Percentiles rank a stretch among this genome's conserved stretches.
Evolutionary conservation across 139 green algal genomes (phyloP).

Genomic region (Closterium sp.): DNA sequence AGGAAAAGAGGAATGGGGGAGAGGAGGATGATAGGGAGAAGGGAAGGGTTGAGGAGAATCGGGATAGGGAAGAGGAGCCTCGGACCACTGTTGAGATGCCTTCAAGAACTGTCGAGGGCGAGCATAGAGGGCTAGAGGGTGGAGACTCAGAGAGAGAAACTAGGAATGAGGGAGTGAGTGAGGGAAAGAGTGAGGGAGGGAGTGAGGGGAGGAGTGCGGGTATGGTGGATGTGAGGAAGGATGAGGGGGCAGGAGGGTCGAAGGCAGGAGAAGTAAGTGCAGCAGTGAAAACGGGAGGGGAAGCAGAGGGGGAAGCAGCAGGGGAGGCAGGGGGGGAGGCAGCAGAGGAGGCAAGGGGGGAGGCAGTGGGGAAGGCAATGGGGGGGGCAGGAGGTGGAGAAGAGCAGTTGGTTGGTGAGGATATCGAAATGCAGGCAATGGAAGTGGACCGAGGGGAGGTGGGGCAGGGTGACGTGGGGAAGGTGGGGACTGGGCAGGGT

Average conservation of each 20-base stretch:
- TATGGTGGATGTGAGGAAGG: not conserved
- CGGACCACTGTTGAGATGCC: too few relatives aligned
- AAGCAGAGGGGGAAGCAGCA: too few relatives aligned
- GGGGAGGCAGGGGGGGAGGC: too few relatives aligned
- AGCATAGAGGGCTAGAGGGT: not conserved
- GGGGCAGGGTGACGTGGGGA: not conserved
- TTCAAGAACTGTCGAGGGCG: not conserved
- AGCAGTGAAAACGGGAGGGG: too few relatives aligned
- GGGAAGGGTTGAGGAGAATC: too few relatives aligned
- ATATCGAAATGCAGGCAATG: not conserved
- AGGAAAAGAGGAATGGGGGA: not conserved
- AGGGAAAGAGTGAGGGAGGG: not conserved
- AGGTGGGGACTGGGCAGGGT: not conserved
- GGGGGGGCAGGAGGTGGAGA: too few relatives aligned
- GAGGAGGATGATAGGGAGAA: too few relatives aligned
- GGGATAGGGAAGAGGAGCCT: too few relatives aligned
- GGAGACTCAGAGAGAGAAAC: not conserved
- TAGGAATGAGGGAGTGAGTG: not conserved
- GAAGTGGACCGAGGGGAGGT: not conserved
- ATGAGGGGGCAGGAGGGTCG: not conserved
- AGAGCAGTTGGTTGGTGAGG: not conserved
- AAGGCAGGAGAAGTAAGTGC: not conserved
- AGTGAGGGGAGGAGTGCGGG: not conserved
- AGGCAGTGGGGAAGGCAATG: too few relatives aligned
- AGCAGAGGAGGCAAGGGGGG: too few relatives aligned